A percentile compares a stretch with the other conserved stretches of the same genome.
Conservation (phyloP, 176 grass and related monocot genomes). For the Rhipidocladum racemiflorum region DNA sequence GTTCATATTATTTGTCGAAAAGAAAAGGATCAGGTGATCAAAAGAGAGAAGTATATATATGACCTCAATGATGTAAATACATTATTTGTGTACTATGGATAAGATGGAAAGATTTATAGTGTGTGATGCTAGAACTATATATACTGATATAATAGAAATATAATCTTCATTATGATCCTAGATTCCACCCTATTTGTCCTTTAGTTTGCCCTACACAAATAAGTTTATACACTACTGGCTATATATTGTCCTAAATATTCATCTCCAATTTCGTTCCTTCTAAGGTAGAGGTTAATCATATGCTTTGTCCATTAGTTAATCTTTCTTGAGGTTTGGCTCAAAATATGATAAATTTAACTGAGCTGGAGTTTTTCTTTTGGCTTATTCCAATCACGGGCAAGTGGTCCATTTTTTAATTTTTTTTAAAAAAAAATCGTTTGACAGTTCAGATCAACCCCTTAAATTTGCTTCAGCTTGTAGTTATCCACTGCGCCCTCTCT, state of each 20-base stretch:
- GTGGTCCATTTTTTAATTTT: background rate
- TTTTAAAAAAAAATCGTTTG: background rate
- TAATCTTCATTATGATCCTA: conserved; percentile 11
- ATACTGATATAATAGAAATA: background rate
- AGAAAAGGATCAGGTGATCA: background rate
- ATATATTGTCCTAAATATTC: background rate
- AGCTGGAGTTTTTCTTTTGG: background rate
- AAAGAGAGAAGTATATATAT: background rate
- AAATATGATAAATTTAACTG: background rate
- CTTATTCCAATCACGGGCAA: background rate
- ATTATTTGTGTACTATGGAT: conserved; percentile 46
- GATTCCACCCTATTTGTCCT: background rate
- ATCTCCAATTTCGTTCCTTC: background rate
- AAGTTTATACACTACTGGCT: background rate
- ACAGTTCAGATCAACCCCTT: background rate
- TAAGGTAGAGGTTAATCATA: conserved; percentile 22
- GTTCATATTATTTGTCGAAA: conserved; percentile 25
- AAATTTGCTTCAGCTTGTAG: background rate
- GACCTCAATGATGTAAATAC: conserved; percentile 44
- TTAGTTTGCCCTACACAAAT: background rate
- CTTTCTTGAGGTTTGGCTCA: background rate
- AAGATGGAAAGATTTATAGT: background rate
- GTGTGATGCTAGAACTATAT: background rate
- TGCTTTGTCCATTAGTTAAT: background rate
- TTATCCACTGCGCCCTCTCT: background rate